These are phyloP conservation scores for Camelina neglecta DNA, from an alignment of 345 rosid genomes.

Conservation along the genomic window DNA sequence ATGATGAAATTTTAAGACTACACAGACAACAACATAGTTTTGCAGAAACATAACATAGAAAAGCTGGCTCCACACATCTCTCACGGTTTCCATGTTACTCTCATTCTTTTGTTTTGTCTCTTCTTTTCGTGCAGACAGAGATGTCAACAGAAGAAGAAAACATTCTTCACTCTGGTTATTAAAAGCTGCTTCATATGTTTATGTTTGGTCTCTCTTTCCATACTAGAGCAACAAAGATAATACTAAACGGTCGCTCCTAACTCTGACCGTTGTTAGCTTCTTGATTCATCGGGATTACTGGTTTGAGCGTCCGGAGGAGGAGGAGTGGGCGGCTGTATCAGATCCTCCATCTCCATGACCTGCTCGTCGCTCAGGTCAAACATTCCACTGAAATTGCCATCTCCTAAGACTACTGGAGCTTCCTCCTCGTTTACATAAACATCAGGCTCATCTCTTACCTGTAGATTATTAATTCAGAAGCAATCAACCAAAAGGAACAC, in stretches of 20 bases:
- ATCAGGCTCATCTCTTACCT: constrained; percentile 24
- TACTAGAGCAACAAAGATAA: constrained; percentile 21
- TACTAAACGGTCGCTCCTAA: constrained; percentile 20
- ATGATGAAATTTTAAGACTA: too few species aligned
- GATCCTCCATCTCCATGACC: constrained; percentile 28
- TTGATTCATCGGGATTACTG: constrained; percentile 7
- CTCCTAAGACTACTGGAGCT: constrained; percentile 23
- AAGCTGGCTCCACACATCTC: too few species aligned
- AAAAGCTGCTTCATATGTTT: constrained; percentile 12
- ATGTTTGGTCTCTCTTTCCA: constrained; percentile 33
- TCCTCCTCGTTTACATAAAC: constrained; percentile 29
- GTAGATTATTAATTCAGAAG: neutral
- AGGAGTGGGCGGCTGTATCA: constrained; percentile 24
- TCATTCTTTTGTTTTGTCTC: too few species aligned
- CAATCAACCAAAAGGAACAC: constrained; percentile 10
- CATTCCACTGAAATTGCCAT: constrained; percentile 9
- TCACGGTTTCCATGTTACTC: too few species aligned
- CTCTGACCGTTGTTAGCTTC: constrained; percentile 17
- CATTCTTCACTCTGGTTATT: neutral
- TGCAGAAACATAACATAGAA: too few species aligned
- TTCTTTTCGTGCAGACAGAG: neutral
- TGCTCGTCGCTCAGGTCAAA: constrained; percentile 8
- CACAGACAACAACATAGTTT: too few species aligned
- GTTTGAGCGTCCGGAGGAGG: constrained; percentile 25
- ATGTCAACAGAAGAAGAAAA: constrained; percentile 6